These are phyloP conservation scores for Torulaspora delbrueckii DNA, from an alignment of 805 yeast genomes.

Conservation along the genomic window DNA sequence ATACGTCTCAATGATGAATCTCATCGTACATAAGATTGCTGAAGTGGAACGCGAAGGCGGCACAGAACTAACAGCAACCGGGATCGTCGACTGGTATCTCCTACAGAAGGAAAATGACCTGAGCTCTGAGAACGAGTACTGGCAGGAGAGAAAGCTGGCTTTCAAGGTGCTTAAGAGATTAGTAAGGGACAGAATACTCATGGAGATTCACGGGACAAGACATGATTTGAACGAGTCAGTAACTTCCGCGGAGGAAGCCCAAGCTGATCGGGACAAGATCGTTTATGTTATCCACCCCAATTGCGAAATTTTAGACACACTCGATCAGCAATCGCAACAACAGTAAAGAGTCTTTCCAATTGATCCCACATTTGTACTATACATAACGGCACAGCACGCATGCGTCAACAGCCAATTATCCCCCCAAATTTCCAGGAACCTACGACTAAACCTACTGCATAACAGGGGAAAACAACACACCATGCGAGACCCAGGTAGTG, in stretches of 20 bases:
- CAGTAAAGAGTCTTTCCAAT: background rate
- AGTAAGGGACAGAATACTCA: slow-evolving; percentile 76
- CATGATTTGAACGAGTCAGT: slow-evolving; percentile 39
- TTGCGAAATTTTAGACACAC: slow-evolving; percentile 62
- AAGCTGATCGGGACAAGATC: slow-evolving; percentile 32
- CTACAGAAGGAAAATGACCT: slow-evolving; percentile 66
- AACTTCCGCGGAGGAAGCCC: slow-evolving; percentile 24
- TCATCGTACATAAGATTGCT: slow-evolving; percentile 62
- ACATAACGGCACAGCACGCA: background rate
- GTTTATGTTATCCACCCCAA: slow-evolving; percentile 71
- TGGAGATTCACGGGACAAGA: slow-evolving; percentile 52
- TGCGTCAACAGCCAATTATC: background rate
- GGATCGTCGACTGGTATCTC: slow-evolving; percentile 77
- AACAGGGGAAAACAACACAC: background rate
- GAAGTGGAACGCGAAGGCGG: slow-evolving; percentile 48
- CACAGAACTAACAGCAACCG: slow-evolving; percentile 62
- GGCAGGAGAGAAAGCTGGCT: slow-evolving; percentile 64
- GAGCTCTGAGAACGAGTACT: slow-evolving; percentile 62
- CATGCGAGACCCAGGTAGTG: background rate
- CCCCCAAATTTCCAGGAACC: background rate
- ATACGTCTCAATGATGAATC: slow-evolving; percentile 77
- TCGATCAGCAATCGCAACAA: slow-evolving; percentile 10
- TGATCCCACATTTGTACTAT: background rate
- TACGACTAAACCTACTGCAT: background rate
- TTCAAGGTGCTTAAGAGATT: slow-evolving; percentile 77